phyloP scores from a whole-genome alignment of 306 rosid species.

The Glycine tomentella region DNA sequence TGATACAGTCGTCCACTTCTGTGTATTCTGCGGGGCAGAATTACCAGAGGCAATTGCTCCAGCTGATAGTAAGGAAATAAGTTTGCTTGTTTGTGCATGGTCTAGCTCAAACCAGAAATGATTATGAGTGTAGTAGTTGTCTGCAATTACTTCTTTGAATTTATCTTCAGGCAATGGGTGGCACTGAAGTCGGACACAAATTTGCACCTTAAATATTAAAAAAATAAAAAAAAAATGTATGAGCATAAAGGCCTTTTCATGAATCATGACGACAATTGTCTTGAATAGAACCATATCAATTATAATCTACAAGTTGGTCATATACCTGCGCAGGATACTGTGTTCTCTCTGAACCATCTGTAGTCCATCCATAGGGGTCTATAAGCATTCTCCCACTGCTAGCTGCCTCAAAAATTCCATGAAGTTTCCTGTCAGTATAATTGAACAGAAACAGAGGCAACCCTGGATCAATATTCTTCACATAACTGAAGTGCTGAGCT shows the following conservation, averaged over 20 bases:
- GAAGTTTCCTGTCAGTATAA: conserved; percentile 71
- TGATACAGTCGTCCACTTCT: conserved; percentile 46
- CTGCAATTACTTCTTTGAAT: conserved; percentile 66
- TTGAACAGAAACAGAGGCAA: conserved; percentile 94
- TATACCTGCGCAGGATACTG: conserved; percentile 91
- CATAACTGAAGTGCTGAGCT: conserved; percentile 71
- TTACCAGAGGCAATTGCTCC: conserved; percentile 50
- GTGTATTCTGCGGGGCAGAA: conserved; percentile 40
- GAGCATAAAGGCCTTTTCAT: conserved; percentile 16
- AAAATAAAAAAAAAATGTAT: conserved; percentile 24
- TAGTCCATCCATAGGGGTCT: conserved; percentile 88
- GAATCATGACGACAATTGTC: conserved; percentile 18
- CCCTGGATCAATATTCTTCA: conserved; percentile 85
- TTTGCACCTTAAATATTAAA: conserved; percentile 66
- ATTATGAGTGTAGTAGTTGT: conserved; percentile 62
- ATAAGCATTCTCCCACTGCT: conserved; percentile 70
- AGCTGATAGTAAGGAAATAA: conserved; percentile 61
- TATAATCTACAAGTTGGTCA: conserved; percentile 23
- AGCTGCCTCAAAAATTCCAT: conserved; percentile 89
- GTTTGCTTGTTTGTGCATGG: conserved; percentile 66
- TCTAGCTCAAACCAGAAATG: conserved; percentile 96
- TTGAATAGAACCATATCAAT: conserved; percentile 10
- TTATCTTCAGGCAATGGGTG: conserved; percentile 75
- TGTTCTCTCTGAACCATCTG: conserved; percentile 72
- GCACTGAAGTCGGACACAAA: conserved; percentile 64